These are phyloP conservation scores for Clausena lansium DNA, from an alignment of 345 rosid genomes.

Conservation along the genomic window DNA sequence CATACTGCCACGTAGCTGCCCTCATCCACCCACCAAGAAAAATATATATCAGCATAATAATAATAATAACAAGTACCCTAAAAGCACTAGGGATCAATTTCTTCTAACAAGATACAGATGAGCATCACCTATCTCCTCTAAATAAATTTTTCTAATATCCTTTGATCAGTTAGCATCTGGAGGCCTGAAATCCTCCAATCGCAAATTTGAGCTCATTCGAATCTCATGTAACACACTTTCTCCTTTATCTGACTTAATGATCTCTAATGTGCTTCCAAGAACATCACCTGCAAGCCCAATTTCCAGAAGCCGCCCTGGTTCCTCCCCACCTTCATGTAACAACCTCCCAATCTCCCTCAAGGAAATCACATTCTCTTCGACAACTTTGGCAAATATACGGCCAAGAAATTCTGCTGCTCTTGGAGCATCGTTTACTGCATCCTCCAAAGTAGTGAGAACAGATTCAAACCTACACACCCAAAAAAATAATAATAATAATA, in stretches of 20 bases:
- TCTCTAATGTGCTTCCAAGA: conserved; percentile 71
- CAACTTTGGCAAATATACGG: conserved; percentile 51
- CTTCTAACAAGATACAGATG: conserved; percentile 28
- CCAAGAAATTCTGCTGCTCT: conserved; percentile 90
- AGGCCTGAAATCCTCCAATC: conserved; percentile 71
- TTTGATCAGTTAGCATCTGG: conserved; percentile 52
- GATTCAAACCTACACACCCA: conserved; percentile 58
- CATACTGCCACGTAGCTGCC: background rate
- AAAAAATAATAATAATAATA: too few relatives aligned
- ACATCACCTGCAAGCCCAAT: conserved; percentile 83
- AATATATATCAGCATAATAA: conserved; percentile 28
- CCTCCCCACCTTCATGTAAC: conserved; percentile 71
- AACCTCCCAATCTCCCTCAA: conserved; percentile 60
- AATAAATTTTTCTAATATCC: conserved; percentile 69
- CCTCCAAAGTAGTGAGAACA: conserved; percentile 72
- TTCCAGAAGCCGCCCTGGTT: conserved; percentile 49
- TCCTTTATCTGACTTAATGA: conserved; percentile 57
- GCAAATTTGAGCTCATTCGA: conserved; percentile 49
- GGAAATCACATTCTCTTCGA: conserved; percentile 45
- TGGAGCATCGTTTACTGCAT: conserved; percentile 89
- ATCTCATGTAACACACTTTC: conserved; percentile 52
- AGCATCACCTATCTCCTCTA: conserved; percentile 45
- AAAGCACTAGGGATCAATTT: conserved; percentile 23
- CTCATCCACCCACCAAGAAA: conserved; percentile 25
- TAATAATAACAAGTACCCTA: conserved; percentile 1